Base-by-base conservation (phyloP, 225 moss, liverwort and hornwort genomes). In the Physcomitrellopsis africana region DNA sequence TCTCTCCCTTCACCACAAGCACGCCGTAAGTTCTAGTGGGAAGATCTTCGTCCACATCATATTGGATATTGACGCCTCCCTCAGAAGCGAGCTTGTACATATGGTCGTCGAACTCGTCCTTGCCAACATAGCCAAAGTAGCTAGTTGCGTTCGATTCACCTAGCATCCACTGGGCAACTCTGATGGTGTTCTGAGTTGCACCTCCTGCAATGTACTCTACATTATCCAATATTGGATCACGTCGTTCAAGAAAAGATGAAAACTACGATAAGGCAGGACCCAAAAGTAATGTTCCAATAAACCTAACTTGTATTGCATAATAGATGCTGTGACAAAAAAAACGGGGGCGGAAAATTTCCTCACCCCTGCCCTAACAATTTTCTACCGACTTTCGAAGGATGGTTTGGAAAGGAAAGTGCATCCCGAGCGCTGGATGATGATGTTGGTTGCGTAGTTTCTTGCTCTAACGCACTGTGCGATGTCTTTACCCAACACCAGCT, bases 1-100 rank as follows among this genome's bases (percentile, higher is more conserved):
- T 86, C 83, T 99, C 94, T 63, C 90, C 93, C 48, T 92, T 81
- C 26, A 87, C 70, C 14, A 99, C 94, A 32, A 99, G 86, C 75
- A 99, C 95, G 3, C 81, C 97, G 66, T 94, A 99, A 5, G 97
- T 99, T 67, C 97, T 94, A 61, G 95, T 99, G 22, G 90, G 78
- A 13, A 83, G 70, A 12, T 80, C 79, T 51, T 91, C 90, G 48
- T 94, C 97, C 29, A 87, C 77, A n/a, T 88, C 74, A 61, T 99
- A 99, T 63, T 90, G 89, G 8, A 93, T 76, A 73, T 87, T 89
- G 11, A 99, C 94, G 8, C 97, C 97, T 70, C 91, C 94, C 22
- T 93, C 83, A 2, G 79, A 73, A n/a, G 90, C 89, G 41, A 87
- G 86, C 70, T 93, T 90, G 70, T 80, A 80, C 97, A 95, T 99